Conservation (phyloP, 345 rosid genomes). For the Pistacia integerrima region DNA sequence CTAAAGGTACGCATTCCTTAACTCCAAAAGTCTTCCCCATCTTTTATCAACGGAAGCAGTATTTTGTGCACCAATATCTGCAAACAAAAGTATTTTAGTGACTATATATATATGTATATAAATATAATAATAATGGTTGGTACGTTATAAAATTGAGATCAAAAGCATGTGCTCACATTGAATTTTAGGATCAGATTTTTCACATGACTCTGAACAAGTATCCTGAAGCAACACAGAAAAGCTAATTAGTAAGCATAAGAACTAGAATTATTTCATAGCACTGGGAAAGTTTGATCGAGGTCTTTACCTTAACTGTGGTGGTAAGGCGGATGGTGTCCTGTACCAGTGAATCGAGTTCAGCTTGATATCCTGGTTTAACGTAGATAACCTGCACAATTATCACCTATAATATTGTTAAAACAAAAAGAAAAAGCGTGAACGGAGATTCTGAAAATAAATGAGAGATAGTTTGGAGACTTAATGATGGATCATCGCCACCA, state of each 20-base stretch:
- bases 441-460: not conserved
- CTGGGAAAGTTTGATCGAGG: not conserved
- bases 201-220: constrained; percentile 73
- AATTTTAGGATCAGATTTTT: constrained; percentile 56
- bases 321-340: constrained; percentile 73
- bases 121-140: not conserved
- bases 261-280: not conserved
- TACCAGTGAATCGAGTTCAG: constrained; percentile 73
- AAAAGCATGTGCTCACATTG: constrained; percentile 46
- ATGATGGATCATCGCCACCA: constrained; percentile 86
- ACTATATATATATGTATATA: not conserved
- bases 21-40: constrained; percentile 79
- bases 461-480: constrained; percentile 33
- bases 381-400: constrained; percentile 65
- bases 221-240: constrained; percentile 41
- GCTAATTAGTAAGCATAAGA: not conserved
- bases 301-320: constrained; percentile 44
- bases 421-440: not conserved
- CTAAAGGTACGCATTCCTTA: constrained; percentile 38
- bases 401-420: not conserved
- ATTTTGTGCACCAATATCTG: constrained; percentile 55
- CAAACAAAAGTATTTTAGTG: not conserved
- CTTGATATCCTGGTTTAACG: constrained; percentile 79
- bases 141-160: not conserved
- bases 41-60: constrained; percentile 65